Base-by-base conservation (phyloP, 2,329 filamentous ascomycete species). In the Sporothrix protearum region DNA sequence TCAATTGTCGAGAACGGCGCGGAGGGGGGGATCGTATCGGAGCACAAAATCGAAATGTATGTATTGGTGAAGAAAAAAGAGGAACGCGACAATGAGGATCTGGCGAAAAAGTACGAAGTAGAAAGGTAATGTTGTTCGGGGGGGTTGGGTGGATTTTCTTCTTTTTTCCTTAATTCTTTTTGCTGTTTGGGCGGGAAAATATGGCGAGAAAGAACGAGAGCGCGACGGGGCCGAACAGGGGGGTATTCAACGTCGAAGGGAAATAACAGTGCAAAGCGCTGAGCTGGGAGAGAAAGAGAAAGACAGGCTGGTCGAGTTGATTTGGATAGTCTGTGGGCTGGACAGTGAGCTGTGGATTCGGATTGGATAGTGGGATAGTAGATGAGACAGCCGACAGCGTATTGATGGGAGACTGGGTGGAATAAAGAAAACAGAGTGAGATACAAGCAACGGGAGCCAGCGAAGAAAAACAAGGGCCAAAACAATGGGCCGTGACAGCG, bases 21-120 rank as follows among this genome's bases (percentile, higher is more conserved):
- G 22, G 59, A 63, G n/a, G 33, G 33, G 30, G n/a, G 66, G 28
- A 63, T 63, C n/a, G 59, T 47, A 22, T 30, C 25, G 39, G 59
- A 25, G 61, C 33, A 42, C 57, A n/a, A 63, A 45, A 63, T 36
- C 57, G 33, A 63, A 45, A 63, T 36, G 55, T 39, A 33, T n/a
- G 63, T 66, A 57, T 57, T 39, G 39, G 51, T 36, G 45, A 69
- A 59, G 42, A 51, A 42, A 42, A 51, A 53, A 68, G 19, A 70
- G 42, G 55, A 61, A 61, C 68, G 68, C 68, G 55, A 70, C 68
- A 30, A 39, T 42, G 57, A 55, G 68, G 53, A 69, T 59, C 36
- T 39, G 47, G 66, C 12, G 42, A 51, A 57, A 53, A 59, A 19
- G 55, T 51, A 25, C n/a, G n/a, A n/a, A n/a, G n/a, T n/a, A 49